phyloP scores from a whole-genome alignment of 768 basidiomycete species.

The Solioccasus polychromus region DNA sequence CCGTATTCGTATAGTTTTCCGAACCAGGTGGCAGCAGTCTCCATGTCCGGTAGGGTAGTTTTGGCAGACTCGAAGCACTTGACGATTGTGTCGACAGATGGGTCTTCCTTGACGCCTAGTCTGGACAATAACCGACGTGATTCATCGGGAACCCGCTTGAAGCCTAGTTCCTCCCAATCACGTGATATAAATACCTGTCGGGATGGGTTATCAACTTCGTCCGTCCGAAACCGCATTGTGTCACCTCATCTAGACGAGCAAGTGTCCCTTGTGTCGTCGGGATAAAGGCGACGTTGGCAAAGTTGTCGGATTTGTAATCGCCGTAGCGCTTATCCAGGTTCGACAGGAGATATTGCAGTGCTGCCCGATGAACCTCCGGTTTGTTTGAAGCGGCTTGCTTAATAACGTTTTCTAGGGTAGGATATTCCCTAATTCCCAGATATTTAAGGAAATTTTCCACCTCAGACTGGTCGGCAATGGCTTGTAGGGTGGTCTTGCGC shows the following conservation, averaged over 20 bases:
- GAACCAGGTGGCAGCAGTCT: constrained; percentile 7
- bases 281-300: constrained; percentile 9
- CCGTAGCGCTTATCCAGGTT: constrained; percentile 9
- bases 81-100: background rate
- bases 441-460: background rate
- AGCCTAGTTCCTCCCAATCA: constrained; percentile 9
- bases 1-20: constrained; percentile 2
- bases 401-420: constrained; percentile 6
- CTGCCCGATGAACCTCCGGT: background rate
- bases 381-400: constrained; percentile 4
- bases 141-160: constrained; percentile 1
- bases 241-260: constrained; percentile 11
- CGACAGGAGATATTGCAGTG: constrained; percentile 12
- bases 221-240: background rate
- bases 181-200: constrained; percentile 8
- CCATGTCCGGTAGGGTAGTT: background rate
- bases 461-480: background rate
- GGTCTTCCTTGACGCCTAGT: constrained; percentile 11
- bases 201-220: background rate
- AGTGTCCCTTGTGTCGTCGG: constrained; percentile 7
- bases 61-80: background rate
- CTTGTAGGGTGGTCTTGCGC: background rate
- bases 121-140: constrained; percentile 12
- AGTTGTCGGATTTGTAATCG: constrained; percentile 11
- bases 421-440: constrained; percentile 3